Percentiles rank a stretch among this genome's conserved stretches.
Evolutionary conservation across 225 moss, liverwort and hornwort genomes (phyloP).

Genomic region (Takakia lepidozioides): DNA sequence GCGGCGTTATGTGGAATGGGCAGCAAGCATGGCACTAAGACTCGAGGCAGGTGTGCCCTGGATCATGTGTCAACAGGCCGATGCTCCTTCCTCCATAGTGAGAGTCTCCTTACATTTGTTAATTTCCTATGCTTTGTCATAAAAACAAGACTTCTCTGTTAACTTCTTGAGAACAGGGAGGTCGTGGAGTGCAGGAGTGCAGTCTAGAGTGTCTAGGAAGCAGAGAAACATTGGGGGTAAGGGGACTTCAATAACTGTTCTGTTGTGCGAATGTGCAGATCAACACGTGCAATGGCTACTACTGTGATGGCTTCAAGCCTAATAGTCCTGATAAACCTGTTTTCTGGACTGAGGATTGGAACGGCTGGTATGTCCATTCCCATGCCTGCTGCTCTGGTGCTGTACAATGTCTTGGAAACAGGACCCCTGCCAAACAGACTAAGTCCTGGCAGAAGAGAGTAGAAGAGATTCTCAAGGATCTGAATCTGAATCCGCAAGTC

Average conservation of each 20-base stretch:
- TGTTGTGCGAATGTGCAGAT: constrained; percentile 53
- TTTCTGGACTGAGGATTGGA: constrained; percentile 99
- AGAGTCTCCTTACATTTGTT: constrained; percentile 17
- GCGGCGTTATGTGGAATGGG: constrained; percentile 71
- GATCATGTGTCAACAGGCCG: constrained; percentile 92
- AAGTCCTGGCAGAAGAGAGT: too few species aligned
- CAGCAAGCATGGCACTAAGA: constrained; percentile 63
- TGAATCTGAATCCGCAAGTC: too few species aligned
- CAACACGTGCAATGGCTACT: constrained; percentile 91
- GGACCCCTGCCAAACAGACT: too few species aligned
- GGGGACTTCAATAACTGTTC: too few species aligned
- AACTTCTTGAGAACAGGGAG: not conserved
- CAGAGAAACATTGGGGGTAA: too few species aligned
- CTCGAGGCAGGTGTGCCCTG: constrained; percentile 77
- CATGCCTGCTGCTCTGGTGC: too few species aligned
- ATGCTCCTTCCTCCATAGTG: constrained; percentile 68
- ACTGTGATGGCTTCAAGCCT: constrained; percentile 81
- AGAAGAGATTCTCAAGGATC: too few species aligned
- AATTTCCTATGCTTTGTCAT: not conserved
- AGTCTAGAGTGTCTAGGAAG: too few species aligned
- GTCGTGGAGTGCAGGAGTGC: constrained; percentile 17
- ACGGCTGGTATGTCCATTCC: constrained; percentile 77
- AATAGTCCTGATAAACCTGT: constrained; percentile 54
- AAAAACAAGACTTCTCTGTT: too few species aligned
- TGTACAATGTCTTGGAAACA: too few species aligned